Conservation (phyloP, 2,329 filamentous ascomycete species). For the Verticillium alfalfae region DNA sequence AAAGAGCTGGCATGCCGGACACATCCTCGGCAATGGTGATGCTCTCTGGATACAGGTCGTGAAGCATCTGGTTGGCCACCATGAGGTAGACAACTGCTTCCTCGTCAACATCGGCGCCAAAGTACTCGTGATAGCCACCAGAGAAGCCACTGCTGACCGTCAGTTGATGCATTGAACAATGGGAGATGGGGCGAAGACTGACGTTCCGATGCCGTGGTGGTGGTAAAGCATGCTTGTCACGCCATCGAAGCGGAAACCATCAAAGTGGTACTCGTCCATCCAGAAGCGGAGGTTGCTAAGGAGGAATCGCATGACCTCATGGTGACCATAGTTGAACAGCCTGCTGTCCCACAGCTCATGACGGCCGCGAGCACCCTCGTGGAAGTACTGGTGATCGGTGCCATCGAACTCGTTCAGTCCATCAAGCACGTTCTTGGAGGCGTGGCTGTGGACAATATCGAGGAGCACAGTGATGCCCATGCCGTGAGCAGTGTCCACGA, state of each 20-base stretch:
- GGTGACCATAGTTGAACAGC: conserved; percentile 92
- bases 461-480: conserved; percentile 87
- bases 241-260: conserved; percentile 96
- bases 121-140: conserved; percentile 97
- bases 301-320: conserved; percentile 93
- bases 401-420: conserved; percentile 95
- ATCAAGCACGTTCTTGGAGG: conserved; percentile 94
- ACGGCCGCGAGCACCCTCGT: conserved; percentile 73
- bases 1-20: conserved; percentile 97
- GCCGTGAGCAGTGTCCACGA: conserved; percentile 90
- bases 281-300: conserved; percentile 94
- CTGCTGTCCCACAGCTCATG: conserved; percentile 96
- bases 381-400: conserved; percentile 93
- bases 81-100: conserved; percentile 94
- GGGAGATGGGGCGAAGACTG: conserved; percentile 29
- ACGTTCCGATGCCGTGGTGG: conserved; percentile 96
- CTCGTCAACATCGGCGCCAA: conserved; percentile 81
- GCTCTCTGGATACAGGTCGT: conserved; percentile 76
- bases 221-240: conserved; percentile 97
- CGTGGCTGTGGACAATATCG: conserved; percentile 96
- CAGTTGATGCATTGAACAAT: conserved; percentile 9
- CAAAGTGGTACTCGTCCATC: conserved; percentile 98
- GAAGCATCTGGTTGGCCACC: conserved; percentile 93
- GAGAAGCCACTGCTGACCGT: conserved; percentile 72
- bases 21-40: conserved; percentile 97